phyloP scores from a whole-genome alignment of 2,329 filamentous ascomycete species.

The Colletotrichum salicis region DNA sequence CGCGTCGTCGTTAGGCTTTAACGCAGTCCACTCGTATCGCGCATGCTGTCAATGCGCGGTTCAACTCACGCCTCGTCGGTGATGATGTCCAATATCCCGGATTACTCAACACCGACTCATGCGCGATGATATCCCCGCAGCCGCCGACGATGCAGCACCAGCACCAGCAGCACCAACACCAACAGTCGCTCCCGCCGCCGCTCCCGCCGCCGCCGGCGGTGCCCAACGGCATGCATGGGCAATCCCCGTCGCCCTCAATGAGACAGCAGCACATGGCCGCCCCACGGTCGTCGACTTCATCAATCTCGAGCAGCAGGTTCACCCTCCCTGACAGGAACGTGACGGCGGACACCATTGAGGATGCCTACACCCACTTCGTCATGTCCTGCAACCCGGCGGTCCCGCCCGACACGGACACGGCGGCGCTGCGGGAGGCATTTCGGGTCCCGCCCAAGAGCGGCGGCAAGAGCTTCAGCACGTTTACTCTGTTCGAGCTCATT shows the following conservation, averaged over 20 bases:
- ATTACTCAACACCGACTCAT: constrained; percentile 18
- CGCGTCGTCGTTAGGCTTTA: constrained; percentile 1
- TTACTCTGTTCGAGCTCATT: constrained; percentile 80
- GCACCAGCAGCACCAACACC: constrained; percentile 6
- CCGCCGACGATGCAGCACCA: constrained; percentile 20
- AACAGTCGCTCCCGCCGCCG: not conserved
- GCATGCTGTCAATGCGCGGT: constrained; percentile 15
- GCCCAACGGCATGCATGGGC: constrained; percentile 11
- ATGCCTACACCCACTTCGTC: constrained; percentile 86
- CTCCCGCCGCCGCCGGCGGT: not conserved
- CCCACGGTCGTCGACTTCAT: not conserved
- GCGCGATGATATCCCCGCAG: constrained; percentile 21
- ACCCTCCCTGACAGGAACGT: constrained; percentile 75
- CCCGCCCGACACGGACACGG: constrained; percentile 74
- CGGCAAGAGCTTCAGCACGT: constrained; percentile 86
- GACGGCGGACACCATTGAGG: constrained; percentile 76
- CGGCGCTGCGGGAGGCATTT: constrained; percentile 79
- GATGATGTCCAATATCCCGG: constrained; percentile 20
- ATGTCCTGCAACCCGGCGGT: constrained; percentile 91
- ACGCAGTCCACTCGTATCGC: constrained; percentile 1
- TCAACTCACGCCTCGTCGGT: not conserved
- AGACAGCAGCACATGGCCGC: constrained; percentile 11
- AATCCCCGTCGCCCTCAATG: constrained; percentile 18
- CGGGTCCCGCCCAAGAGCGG: constrained; percentile 85
- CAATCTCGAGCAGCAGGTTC: not conserved